phyloP scores from a whole-genome alignment of 495 filamentous ascomycete genomes.

The Xylaria scruposa region DNA sequence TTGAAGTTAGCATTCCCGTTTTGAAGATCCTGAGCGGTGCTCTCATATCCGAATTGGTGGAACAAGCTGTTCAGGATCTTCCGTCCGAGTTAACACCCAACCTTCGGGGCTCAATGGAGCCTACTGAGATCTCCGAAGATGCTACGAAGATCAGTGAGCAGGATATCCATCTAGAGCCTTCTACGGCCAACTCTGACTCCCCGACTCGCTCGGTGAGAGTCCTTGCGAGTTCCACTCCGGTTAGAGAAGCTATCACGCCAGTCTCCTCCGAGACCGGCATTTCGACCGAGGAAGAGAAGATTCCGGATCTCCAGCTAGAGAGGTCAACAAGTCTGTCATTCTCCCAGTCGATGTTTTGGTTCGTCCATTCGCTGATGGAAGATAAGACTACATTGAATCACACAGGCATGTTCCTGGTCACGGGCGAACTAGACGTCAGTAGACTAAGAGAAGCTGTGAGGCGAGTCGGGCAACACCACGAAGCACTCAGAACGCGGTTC shows the following conservation, averaged over 20 bases:
- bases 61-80: constrained; percentile 8
- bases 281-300: neutral
- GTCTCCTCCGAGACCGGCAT: neutral
- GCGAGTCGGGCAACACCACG: constrained; percentile 42
- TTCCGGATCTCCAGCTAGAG: neutral
- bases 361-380: constrained; percentile 40
- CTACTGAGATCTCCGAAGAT: no score
- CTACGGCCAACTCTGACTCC: neutral
- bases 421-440: constrained; percentile 17
- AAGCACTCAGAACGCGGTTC: constrained; percentile 46
- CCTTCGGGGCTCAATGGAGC: neutral
- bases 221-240: no score
- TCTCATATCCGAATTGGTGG: constrained; percentile 37
- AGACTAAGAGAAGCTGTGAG: constrained; percentile 43
- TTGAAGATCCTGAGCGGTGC: constrained; percentile 54
- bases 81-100: neutral
- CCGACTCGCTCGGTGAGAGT: neutral
- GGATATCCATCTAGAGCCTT: neutral
- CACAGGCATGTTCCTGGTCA: constrained; percentile 6
- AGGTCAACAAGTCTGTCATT: neutral
- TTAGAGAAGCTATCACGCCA: no score
- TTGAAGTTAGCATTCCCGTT: constrained; percentile 51
- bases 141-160: neutral
- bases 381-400: constrained; percentile 49
- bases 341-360: constrained; percentile 38